Percentiles rank a stretch among this genome's conserved stretches.
These are phyloP conservation scores for Scutellaria baicalensis DNA, from an alignment of 257 asterid genomes.

Conservation along the genomic window DNA sequence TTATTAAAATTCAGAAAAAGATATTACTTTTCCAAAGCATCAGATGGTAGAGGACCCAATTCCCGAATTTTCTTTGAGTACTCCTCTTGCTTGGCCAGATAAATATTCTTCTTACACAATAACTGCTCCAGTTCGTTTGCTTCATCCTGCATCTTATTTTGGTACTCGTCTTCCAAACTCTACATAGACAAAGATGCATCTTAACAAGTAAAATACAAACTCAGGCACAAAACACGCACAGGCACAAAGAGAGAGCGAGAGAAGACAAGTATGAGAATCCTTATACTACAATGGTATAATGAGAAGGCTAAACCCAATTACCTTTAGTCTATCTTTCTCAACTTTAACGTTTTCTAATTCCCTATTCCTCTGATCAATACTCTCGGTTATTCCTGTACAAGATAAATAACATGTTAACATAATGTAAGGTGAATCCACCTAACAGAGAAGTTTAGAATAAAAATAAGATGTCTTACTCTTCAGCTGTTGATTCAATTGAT, in stretches of 20 bases:
- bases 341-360: conserved; percentile 59
- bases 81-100: conserved; percentile 84
- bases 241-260: neutral
- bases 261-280: neutral
- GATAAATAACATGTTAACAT: neutral
- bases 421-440: neutral
- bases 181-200: conserved; percentile 25
- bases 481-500: conserved; percentile 59
- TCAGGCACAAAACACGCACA: conserved; percentile 5
- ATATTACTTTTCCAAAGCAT: conserved; percentile 89
- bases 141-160: conserved; percentile 83
- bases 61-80: conserved; percentile 91
- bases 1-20: conserved; percentile 14
- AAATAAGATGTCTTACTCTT: conserved; percentile 42
- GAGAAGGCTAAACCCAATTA: conserved; percentile 18
- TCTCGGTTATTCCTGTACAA: conserved; percentile 55
- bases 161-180: conserved; percentile 69
- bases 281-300: neutral
- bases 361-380: conserved; percentile 48
- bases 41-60: conserved; percentile 92
- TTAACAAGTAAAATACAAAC: conserved; percentile 17
- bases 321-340: conserved; percentile 74
- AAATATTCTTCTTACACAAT: conserved; percentile 62
- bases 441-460: conserved; percentile 2
- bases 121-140: conserved; percentile 87